phyloP scores from a whole-genome alignment of 257 asterid species.

The Solanum chmielewskii region DNA sequence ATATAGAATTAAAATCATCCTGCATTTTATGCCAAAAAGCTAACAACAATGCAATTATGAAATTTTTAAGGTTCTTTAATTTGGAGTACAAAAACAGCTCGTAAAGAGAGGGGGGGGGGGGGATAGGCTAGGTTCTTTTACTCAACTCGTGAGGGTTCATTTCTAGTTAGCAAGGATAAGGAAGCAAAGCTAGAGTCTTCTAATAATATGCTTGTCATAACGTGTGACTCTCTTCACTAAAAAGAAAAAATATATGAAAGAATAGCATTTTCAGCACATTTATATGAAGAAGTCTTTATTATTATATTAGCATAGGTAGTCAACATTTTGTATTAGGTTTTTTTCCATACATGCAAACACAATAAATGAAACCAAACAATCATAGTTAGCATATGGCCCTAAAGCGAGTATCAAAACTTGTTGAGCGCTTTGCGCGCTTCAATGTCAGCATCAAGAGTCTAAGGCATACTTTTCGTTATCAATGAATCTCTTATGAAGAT shows the following conservation, averaged over 20 bases:
- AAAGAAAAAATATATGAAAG: not conserved
- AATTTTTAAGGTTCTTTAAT: not conserved
- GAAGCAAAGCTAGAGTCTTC: not conserved
- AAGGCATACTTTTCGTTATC: not conserved
- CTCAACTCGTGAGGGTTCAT: not conserved
- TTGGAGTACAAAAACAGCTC: not conserved
- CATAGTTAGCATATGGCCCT: not conserved
- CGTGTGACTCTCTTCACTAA: not conserved
- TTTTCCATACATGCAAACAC: not conserved
- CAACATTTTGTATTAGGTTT: not conserved
- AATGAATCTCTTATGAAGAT: not conserved
- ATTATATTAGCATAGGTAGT: not conserved
- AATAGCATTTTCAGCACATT: not conserved
- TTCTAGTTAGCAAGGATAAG: not conserved
- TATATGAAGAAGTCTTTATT: not conserved
- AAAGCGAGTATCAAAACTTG: not conserved
- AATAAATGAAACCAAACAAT: not conserved
- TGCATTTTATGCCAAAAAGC: not conserved
- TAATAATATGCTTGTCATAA: not conserved
- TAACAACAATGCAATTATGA: not conserved
- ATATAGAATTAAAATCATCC: not conserved
- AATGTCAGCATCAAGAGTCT: not conserved
- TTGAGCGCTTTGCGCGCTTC: not conserved
- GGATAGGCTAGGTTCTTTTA: not conserved
- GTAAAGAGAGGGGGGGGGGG: not conserved